A percentile compares a stretch with the other conserved stretches of the same genome.
Evolutionary conservation across 805 yeast species (phyloP).

Genomic region (Nakazawaea pomicola): DNA sequence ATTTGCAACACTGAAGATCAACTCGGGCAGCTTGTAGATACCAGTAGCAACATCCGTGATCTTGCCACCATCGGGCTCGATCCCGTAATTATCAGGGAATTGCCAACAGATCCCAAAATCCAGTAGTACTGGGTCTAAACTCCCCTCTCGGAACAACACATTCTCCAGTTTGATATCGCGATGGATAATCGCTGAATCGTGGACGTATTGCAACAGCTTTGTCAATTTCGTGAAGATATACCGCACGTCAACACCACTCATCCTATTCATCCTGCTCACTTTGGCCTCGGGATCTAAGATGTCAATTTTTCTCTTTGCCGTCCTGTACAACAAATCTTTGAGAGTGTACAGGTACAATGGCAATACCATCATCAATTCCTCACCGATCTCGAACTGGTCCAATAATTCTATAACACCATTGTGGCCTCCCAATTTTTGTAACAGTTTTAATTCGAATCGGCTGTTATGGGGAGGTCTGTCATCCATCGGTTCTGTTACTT

Average conservation of each 20-base stretch:
- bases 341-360: slow-evolving; percentile 35
- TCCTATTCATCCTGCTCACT: no score
- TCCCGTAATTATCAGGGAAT: slow-evolving; percentile 59
- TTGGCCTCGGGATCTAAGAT: no score
- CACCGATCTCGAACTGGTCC: slow-evolving; percentile 16
- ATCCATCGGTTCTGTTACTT: slow-evolving; percentile 43
- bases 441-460: slow-evolving; percentile 37
- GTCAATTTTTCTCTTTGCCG: slow-evolving; percentile 25
- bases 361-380: slow-evolving; percentile 36
- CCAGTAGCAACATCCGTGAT: slow-evolving; percentile 63
- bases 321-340: slow-evolving; percentile 25
- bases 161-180: slow-evolving; percentile 81
- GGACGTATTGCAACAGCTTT: slow-evolving; percentile 57
- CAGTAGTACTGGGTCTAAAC: slow-evolving; percentile 28
- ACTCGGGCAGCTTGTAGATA: slow-evolving; percentile 69
- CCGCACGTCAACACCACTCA: no score
- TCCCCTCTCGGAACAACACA: slow-evolving; percentile 24
- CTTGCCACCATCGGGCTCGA: slow-evolving; percentile 40
- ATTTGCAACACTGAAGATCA: slow-evolving; percentile 51
- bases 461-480: slow-evolving; percentile 51
- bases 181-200: slow-evolving; percentile 59
- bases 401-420: slow-evolving; percentile 17
- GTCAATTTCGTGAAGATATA: no score
- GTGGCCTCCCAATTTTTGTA: slow-evolving; percentile 20
- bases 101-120: slow-evolving; percentile 37